Conservation (phyloP, 73 alveolate species). For the Paramecium sexaurelia region DNA sequence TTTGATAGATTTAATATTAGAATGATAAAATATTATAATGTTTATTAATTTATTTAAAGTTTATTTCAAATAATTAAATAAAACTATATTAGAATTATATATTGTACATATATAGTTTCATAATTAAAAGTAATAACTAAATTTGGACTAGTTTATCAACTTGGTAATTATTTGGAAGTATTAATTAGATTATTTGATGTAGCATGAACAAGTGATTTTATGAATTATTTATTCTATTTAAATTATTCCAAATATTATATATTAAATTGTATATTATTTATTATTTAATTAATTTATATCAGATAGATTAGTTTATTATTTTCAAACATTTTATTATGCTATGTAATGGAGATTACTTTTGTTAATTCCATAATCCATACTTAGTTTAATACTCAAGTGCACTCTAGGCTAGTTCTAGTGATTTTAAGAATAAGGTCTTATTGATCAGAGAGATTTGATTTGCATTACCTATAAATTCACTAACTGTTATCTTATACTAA, state of each 20-base stretch:
- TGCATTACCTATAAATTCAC: constrained; percentile 7
- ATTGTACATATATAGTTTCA: too few species aligned
- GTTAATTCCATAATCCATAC: background rate
- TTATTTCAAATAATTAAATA: too few species aligned
- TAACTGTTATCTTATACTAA: background rate
- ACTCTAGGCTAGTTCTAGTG: background rate
- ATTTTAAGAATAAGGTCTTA: background rate
- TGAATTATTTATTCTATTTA: background rate
- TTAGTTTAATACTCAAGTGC: background rate
- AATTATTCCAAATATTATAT: background rate
- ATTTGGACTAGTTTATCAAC: too few species aligned
- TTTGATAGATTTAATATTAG: too few species aligned
- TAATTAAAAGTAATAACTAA: too few species aligned
- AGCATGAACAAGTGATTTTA: too few species aligned
- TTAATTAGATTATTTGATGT: too few species aligned
- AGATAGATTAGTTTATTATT: constrained; percentile 6
- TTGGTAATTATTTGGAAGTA: too few species aligned
- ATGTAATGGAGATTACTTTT: background rate
- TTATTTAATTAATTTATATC: background rate
- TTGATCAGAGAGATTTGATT: background rate
- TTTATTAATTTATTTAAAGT: too few species aligned
- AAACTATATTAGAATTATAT: too few species aligned
- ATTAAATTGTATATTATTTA: background rate
- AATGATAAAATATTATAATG: too few species aligned
- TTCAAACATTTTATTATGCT: background rate